A percentile compares a stretch with the other conserved stretches of the same genome.
These are phyloP conservation scores for Alternaria panax DNA, from an alignment of 2,329 filamentous ascomycete genomes.

Conservation along the genomic window DNA sequence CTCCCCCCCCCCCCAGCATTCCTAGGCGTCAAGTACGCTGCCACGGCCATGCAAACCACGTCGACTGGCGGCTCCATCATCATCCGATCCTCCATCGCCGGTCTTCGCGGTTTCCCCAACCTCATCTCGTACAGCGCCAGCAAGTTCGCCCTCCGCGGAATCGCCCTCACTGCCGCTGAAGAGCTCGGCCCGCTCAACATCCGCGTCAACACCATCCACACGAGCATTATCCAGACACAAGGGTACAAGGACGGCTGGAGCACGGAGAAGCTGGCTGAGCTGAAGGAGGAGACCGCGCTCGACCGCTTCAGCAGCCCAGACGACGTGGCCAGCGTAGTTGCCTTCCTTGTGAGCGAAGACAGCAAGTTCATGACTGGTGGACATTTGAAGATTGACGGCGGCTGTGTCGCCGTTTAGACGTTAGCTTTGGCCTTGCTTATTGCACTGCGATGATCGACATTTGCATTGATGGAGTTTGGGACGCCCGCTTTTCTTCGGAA, in stretches of 20 bases:
- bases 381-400: slow-evolving; percentile 45
- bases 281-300: slow-evolving; percentile 45
- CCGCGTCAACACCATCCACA: slow-evolving; percentile 53
- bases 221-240: slow-evolving; percentile 49
- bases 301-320: slow-evolving; percentile 48
- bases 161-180: slow-evolving; percentile 50
- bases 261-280: slow-evolving; percentile 44
- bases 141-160: slow-evolving; percentile 50
- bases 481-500: slow-evolving; percentile 8
- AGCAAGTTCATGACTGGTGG: slow-evolving; percentile 51
- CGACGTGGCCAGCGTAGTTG: slow-evolving; percentile 50
- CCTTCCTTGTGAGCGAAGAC: slow-evolving; percentile 51
- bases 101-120: slow-evolving; percentile 49
- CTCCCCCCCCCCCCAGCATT: slow-evolving; percentile 35
- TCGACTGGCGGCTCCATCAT: slow-evolving; percentile 50
- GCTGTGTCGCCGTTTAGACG: slow-evolving; percentile 37
- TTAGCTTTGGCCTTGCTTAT: background rate
- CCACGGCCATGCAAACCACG: slow-evolving; percentile 40
- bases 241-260: slow-evolving; percentile 48
- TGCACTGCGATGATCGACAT: slow-evolving; percentile 3
- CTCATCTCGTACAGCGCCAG: slow-evolving; percentile 48
- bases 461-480: slow-evolving; percentile 34
- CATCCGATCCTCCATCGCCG: slow-evolving; percentile 51
- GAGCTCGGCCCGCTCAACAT: slow-evolving; percentile 50
- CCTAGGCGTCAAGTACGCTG: slow-evolving; percentile 49